Conservation (phyloP, 116 monocot genomes). For the Papilionanthe hybrid region DNA sequence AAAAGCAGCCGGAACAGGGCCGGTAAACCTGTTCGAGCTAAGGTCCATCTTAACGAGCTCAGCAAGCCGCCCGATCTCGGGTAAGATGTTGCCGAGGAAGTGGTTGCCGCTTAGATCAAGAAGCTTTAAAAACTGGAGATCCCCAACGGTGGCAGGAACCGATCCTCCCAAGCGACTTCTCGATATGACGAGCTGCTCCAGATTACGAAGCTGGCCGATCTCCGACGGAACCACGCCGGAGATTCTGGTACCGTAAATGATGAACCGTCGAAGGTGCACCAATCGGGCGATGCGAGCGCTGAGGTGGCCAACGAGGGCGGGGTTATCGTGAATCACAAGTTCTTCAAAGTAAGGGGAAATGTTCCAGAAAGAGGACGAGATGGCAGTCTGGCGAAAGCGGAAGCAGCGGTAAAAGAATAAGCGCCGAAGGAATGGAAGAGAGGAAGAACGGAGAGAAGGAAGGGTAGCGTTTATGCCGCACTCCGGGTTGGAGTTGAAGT, state of each 20-base stretch:
- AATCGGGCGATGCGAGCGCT: slow-evolving; percentile 12
- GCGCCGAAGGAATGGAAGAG: slow-evolving; percentile 53
- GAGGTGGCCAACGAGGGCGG: slow-evolving; percentile 50
- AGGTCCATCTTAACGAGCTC: slow-evolving; percentile 57
- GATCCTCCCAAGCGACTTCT: slow-evolving; percentile 37
- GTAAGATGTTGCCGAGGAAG: slow-evolving; percentile 33
- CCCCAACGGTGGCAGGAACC: slow-evolving; percentile 28
- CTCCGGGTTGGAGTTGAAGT: slow-evolving; percentile 54
- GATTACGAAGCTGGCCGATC: slow-evolving; percentile 22
- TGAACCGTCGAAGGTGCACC: slow-evolving; percentile 34
- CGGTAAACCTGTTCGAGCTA: slow-evolving; percentile 38
- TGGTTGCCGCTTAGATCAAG: slow-evolving; percentile 59
- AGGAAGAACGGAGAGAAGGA: slow-evolving; percentile 23
- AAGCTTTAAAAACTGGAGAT: slow-evolving; percentile 20
- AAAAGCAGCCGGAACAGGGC: slow-evolving; percentile 34
- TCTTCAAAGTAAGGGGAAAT: slow-evolving; percentile 35
- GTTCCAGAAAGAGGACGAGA: slow-evolving; percentile 16
- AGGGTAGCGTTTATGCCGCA: slow-evolving; percentile 36
- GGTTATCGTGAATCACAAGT: slow-evolving; percentile 58
- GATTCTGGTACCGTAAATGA: slow-evolving; percentile 32
- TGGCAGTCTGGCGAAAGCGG: slow-evolving; percentile 5
- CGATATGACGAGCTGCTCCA: slow-evolving; percentile 47
- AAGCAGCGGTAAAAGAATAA: slow-evolving; percentile 75
- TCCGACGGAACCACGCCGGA: slow-evolving; percentile 39
- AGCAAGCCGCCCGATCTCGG: slow-evolving; percentile 33